Conservation (phyloP, 129 eudicot species). For the Artemisia argyi region DNA sequence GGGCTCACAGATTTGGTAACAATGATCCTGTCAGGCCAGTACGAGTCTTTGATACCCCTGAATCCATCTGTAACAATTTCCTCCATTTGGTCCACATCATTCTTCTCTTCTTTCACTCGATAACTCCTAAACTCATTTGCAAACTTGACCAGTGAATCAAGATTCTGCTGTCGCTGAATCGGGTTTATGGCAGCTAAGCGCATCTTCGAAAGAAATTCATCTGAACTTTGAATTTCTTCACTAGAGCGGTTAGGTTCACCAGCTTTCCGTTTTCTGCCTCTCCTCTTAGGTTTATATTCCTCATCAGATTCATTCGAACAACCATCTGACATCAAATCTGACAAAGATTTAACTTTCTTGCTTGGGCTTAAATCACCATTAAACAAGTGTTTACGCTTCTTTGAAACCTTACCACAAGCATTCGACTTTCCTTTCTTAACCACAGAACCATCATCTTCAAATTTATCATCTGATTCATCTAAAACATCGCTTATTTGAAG, state of each 20-base stretch:
- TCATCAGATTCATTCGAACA: constrained; percentile 21
- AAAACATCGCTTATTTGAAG: constrained; percentile 37
- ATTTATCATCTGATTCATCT: constrained; percentile 33
- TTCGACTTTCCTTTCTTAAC: constrained; percentile 22
- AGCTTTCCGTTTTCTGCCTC: constrained; percentile 36
- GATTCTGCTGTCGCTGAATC: constrained; percentile 22
- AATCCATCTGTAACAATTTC: not conserved
- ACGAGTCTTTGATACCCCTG: not conserved
- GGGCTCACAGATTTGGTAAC: constrained; percentile 15
- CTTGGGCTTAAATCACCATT: constrained; percentile 25
- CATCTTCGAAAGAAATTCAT: constrained; percentile 51
- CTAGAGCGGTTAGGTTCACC: constrained; percentile 2
- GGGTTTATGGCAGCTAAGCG: constrained; percentile 53
- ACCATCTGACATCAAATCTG: constrained; percentile 41
- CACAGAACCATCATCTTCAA: constrained; percentile 16
- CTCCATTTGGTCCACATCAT: constrained; percentile 16
- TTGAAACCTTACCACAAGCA: constrained; percentile 25
- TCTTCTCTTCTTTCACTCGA: constrained; percentile 24
- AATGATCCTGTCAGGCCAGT: constrained; percentile 19
- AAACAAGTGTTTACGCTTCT: constrained; percentile 37
- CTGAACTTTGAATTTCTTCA: constrained; percentile 18
- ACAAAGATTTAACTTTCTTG: constrained; percentile 42
- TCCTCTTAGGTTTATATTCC: constrained; percentile 23
- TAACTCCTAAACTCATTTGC: constrained; percentile 51
- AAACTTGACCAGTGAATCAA: constrained; percentile 35